Evolutionary conservation across 768 basidiomycete species (phyloP).

Genomic region (Boletus vermiculosoides): DNA sequence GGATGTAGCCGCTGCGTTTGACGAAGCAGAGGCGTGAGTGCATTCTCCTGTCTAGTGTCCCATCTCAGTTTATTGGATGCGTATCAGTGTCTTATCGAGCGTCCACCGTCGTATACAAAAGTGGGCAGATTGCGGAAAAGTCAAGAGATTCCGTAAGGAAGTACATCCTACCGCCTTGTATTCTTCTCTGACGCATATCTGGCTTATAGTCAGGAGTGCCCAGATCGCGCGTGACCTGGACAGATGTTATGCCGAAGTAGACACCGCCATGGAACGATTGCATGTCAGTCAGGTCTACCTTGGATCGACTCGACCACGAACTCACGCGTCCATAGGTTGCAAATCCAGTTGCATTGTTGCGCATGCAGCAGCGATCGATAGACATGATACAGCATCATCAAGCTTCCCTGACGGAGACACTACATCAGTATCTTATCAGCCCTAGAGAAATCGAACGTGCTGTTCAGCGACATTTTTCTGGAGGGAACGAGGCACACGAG

Average conservation of each 20-base stretch:
- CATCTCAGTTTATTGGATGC: background rate
- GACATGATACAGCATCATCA: conserved; percentile 30
- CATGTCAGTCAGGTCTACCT: conserved; percentile 34
- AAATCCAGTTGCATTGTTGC: conserved; percentile 23
- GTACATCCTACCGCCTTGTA: background rate
- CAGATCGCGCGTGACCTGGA: conserved; percentile 50
- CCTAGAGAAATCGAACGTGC: conserved; percentile 38
- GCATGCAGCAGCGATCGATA: conserved; percentile 31
- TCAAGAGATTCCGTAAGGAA: conserved; percentile 41
- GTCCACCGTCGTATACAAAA: conserved; percentile 39
- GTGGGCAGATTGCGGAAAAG: conserved; percentile 40
- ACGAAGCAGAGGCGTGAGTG: conserved; percentile 46
- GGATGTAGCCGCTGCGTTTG: conserved; percentile 39
- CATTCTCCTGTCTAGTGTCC: background rate
- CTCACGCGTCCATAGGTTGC: conserved; percentile 19
- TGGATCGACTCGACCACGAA: background rate
- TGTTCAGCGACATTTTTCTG: conserved; percentile 39
- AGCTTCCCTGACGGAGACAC: conserved; percentile 37
- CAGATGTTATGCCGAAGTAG: conserved; percentile 42
- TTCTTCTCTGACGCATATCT: conserved; percentile 4
- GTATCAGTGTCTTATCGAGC: conserved; percentile 40
- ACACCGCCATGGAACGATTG: conserved; percentile 41
- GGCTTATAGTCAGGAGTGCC: conserved; percentile 39
- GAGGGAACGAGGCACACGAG: conserved; percentile 40
- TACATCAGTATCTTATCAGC: conserved; percentile 40